Evolutionary conservation across 2,329 filamentous ascomycete genomes (phyloP).

Genomic region (Aspergillus fumigatus): DNA sequence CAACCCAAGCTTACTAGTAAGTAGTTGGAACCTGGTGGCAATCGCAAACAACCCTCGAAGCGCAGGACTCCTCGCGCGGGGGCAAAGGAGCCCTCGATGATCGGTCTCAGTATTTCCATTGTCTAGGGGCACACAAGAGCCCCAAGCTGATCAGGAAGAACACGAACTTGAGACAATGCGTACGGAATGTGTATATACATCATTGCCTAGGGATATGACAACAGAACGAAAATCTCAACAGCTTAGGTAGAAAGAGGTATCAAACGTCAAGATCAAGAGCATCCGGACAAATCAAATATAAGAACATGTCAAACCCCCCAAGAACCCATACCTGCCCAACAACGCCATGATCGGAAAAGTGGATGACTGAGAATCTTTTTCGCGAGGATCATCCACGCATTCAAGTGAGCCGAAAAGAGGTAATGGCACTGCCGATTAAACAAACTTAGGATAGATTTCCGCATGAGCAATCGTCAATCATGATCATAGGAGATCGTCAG

Average conservation of each 20-base stretch:
- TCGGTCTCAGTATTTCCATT: neutral
- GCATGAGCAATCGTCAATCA: neutral
- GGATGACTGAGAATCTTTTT: neutral
- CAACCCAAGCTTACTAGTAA: neutral
- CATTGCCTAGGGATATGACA: neutral
- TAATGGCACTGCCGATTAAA: neutral
- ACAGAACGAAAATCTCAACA: neutral
- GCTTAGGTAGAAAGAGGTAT: neutral
- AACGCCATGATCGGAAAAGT: neutral
- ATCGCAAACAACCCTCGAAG: neutral
- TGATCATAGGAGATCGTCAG: constrained; percentile 9
- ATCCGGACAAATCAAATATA: neutral
- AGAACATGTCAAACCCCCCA: neutral
- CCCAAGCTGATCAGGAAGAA: neutral
- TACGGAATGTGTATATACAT: neutral
- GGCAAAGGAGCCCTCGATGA: neutral
- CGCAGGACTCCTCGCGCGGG: neutral
- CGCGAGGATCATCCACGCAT: neutral
- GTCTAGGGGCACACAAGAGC: neutral
- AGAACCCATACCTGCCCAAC: neutral
- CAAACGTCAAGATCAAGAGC: neutral
- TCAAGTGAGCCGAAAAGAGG: neutral
- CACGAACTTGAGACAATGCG: neutral
- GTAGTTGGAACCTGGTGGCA: neutral
- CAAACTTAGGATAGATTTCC: neutral